A percentile compares a stretch with the other conserved stretches of the same genome.
These are phyloP conservation scores for Wickerhamiella brachini DNA, from an alignment of 805 yeast genomes.

Conservation along the genomic window DNA sequence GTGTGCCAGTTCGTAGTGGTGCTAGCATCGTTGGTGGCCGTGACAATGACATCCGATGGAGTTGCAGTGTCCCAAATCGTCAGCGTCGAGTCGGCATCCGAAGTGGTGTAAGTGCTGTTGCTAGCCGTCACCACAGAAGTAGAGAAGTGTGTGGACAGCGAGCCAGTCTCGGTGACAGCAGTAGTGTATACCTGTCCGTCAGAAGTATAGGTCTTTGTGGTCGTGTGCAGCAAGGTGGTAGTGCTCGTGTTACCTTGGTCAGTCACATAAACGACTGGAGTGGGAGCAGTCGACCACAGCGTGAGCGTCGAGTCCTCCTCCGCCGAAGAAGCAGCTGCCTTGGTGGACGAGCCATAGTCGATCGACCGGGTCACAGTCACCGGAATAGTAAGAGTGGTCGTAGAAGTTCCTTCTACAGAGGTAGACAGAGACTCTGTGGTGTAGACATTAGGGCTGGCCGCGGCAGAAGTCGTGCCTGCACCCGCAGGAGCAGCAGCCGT, in stretches of 20 bases:
- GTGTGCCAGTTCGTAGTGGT: constrained; percentile 3
- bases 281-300: constrained; percentile 11
- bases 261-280: constrained; percentile 5
- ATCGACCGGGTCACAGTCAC: constrained; percentile 6
- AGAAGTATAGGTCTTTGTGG: constrained; percentile 12
- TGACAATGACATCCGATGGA: constrained; percentile 2
- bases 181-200: constrained; percentile 9
- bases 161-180: constrained; percentile 5
- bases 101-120: constrained; percentile 6
- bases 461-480: not conserved
- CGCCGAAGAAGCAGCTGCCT: not conserved
- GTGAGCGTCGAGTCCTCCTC: constrained; percentile 7
- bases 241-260: constrained; percentile 7
- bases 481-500: not conserved
- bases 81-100: constrained; percentile 4
- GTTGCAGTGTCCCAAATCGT: constrained; percentile 12
- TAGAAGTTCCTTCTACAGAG: constrained; percentile 8
- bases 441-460: not conserved
- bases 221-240: constrained; percentile 1
- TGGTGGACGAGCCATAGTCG: not conserved
- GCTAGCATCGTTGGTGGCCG: constrained; percentile 6
- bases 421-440: constrained; percentile 3
- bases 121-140: constrained; percentile 4
- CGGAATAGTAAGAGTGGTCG: constrained; percentile 6
- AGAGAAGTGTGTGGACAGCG: not conserved